These are phyloP conservation scores for Kodamaea lidongshanica DNA, from an alignment of 805 yeast species.

Conservation along the genomic window DNA sequence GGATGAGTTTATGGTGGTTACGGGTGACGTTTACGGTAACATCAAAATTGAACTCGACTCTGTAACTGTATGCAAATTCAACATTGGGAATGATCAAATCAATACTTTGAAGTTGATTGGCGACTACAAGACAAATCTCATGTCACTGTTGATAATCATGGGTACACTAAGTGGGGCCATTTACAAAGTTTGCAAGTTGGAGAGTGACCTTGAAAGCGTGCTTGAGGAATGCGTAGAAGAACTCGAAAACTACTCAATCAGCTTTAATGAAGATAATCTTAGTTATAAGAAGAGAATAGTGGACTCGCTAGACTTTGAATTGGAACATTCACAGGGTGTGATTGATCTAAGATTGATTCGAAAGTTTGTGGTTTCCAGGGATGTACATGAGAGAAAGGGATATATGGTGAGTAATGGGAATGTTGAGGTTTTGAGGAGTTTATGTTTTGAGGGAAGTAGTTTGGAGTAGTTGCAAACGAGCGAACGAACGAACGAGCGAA, in stretches of 20 bases:
- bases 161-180: slow-evolving; percentile 29
- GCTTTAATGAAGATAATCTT: slow-evolving; percentile 1
- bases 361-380: slow-evolving; percentile 6
- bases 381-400: slow-evolving; percentile 2
- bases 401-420: slow-evolving; percentile 2
- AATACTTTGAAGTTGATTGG: slow-evolving; percentile 10
- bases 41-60: slow-evolving; percentile 9
- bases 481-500: too few species aligned
- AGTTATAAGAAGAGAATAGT: slow-evolving; percentile 3
- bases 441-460: slow-evolving; percentile 4
- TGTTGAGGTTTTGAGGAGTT: slow-evolving; percentile 1
- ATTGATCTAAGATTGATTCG: slow-evolving; percentile 11
- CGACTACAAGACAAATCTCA: not conserved
- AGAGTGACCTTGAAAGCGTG: slow-evolving; percentile 10
- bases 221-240: slow-evolving; percentile 14
- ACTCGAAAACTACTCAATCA: slow-evolving; percentile 4
- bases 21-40: slow-evolving; percentile 30
- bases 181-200: slow-evolving; percentile 9
- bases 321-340: slow-evolving; percentile 8
- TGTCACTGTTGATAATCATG: slow-evolving; percentile 12
- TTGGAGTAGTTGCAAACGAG: not conserved
- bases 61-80: slow-evolving; percentile 13
- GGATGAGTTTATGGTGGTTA: slow-evolving; percentile 7
- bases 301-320: slow-evolving; percentile 9
- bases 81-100: slow-evolving; percentile 23